Conservation (phyloP, 257 asterid species). For the Handroanthus guayacan region DNA sequence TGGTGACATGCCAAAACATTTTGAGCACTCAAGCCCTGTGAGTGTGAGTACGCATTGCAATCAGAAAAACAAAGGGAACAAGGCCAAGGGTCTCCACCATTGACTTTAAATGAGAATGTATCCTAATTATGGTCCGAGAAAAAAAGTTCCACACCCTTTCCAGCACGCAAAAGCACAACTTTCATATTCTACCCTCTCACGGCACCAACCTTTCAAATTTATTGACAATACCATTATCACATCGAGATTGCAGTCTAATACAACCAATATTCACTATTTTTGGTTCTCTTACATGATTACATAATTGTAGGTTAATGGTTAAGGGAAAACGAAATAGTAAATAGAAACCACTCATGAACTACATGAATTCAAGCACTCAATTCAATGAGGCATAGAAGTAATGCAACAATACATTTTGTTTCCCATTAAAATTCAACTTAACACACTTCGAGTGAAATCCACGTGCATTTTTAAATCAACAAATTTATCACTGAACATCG, state of each 20-base stretch:
- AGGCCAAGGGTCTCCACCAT: neutral
- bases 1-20: neutral
- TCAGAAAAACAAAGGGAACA: slow-evolving; percentile 7
- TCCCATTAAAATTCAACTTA: slow-evolving; percentile 10
- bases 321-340: neutral
- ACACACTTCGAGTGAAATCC: slow-evolving; percentile 29
- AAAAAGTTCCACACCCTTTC: slow-evolving; percentile 9
- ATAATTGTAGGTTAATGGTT: slow-evolving; percentile 1
- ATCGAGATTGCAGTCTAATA: slow-evolving; percentile 21
- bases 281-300: slow-evolving; percentile 14
- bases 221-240: neutral
- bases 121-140: slow-evolving; percentile 2
- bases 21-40: neutral
- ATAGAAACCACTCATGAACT: neutral
- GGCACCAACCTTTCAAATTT: neutral
- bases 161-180: slow-evolving; percentile 13
- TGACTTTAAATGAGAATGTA: neutral
- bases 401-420: slow-evolving; percentile 18
- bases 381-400: slow-evolving; percentile 17
- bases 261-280: slow-evolving; percentile 4
- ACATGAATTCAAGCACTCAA: slow-evolving; percentile 25
- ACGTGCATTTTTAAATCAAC: slow-evolving; percentile 31
- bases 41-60: neutral
- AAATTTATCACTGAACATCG: slow-evolving; percentile 22
- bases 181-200: slow-evolving; percentile 23